Percentiles rank a stretch among this genome's conserved stretches.
Evolutionary conservation across 768 basidiomycete genomes (phyloP).

Genomic region (Brasilioporus rufonigricans): DNA sequence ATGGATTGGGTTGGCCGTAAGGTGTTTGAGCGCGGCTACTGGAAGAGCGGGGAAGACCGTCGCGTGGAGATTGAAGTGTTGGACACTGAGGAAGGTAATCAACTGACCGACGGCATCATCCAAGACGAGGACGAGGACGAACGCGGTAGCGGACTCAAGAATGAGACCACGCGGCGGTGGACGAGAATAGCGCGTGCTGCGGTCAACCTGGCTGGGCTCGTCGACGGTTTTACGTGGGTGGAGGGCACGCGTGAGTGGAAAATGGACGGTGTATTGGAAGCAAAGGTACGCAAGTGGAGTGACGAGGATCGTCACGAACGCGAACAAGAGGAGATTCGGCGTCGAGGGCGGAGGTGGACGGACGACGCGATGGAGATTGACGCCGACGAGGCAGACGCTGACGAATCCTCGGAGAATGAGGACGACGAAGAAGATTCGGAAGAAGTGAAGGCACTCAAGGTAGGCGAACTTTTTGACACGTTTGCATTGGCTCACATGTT

Average conservation of each 20-base stretch:
- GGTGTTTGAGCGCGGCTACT: constrained; percentile 92
- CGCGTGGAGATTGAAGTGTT: constrained; percentile 78
- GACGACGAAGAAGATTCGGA: constrained; percentile 69
- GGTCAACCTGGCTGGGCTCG: constrained; percentile 60
- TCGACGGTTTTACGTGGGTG: constrained; percentile 74
- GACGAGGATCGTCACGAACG: constrained; percentile 66
- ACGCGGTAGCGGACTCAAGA: constrained; percentile 20
- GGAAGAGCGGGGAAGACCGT: constrained; percentile 76
- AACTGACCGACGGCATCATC: constrained; percentile 73
- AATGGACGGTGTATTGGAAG: constrained; percentile 61
- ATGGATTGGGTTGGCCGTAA: constrained; percentile 94
- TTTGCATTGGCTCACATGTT: constrained; percentile 6
- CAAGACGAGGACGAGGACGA: constrained; percentile 70
- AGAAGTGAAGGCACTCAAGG: constrained; percentile 81
- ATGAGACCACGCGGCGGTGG: constrained; percentile 62
- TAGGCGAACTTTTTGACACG: too few relatives aligned
- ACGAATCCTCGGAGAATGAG: constrained; percentile 44
- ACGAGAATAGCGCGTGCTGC: constrained; percentile 69
- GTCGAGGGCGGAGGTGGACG: constrained; percentile 57
- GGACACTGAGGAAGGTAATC: constrained; percentile 53
- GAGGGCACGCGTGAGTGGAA: constrained; percentile 59
- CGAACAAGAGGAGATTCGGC: constrained; percentile 66
- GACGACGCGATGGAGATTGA: constrained; percentile 77
- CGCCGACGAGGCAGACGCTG: constrained; percentile 47
- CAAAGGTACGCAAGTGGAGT: constrained; percentile 68